Evolutionary conservation across 805 yeast species (phyloP).

Genomic region (Ascoidea tarda): DNA sequence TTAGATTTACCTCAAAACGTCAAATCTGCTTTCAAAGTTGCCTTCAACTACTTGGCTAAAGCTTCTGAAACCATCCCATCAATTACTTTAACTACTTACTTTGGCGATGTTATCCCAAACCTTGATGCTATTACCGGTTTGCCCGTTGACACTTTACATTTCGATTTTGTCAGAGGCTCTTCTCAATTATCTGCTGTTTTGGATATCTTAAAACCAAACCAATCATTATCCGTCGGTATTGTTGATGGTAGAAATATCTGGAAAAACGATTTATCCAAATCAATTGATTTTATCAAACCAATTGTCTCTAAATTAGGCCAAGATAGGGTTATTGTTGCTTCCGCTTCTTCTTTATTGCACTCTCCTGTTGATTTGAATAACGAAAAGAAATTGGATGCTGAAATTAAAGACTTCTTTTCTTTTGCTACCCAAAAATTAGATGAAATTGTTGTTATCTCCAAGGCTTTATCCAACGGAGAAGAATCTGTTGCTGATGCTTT

Average conservation of each 20-base stretch:
- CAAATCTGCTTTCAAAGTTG: conserved; percentile 77
- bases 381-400: conserved; percentile 84
- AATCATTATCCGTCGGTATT: conserved; percentile 89
- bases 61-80: conserved; percentile 57
- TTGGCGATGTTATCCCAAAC: conserved; percentile 98
- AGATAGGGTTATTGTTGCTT: conserved; percentile 78
- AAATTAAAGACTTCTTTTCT: conserved; percentile 95
- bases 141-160: conserved; percentile 93
- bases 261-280: conserved; percentile 90
- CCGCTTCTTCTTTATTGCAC: conserved; percentile 95
- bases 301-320: conserved; percentile 79
- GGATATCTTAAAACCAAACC: conserved; percentile 49
- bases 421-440: conserved; percentile 92
- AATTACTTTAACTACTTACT: conserved; percentile 79
- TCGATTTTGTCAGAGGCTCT: conserved; percentile 91
- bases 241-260: conserved; percentile 99
- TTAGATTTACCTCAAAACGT: conserved; percentile 79
- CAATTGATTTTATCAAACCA: conserved; percentile 66
- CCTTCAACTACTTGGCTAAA: conserved; percentile 65
- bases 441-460: conserved; percentile 87
- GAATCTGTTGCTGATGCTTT: conserved; percentile 65
- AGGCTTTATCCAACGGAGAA: conserved; percentile 57
- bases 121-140: conserved; percentile 73
- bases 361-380: conserved; percentile 93
- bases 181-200: conserved; percentile 85